These are phyloP conservation scores for Halophytophthora batemanensis DNA, from an alignment of 352 stramenopile species.

Conservation along the genomic window DNA sequence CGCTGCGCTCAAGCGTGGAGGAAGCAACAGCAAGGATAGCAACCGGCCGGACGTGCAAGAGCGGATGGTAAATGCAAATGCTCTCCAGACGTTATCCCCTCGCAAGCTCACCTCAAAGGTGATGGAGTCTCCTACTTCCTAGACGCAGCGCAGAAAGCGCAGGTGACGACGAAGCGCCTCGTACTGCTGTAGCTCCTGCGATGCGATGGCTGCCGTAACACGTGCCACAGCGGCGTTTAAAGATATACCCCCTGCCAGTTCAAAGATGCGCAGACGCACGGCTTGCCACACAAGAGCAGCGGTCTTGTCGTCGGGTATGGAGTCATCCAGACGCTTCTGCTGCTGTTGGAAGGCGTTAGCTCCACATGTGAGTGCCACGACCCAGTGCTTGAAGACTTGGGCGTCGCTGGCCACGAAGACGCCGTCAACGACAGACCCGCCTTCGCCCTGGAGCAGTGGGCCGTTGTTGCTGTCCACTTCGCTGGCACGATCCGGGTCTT, in stretches of 20 bases:
- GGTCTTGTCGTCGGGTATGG: slow-evolving; percentile 1
- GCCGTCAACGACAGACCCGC: not conserved
- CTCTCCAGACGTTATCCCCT: too few species aligned
- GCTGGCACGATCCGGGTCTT: not conserved
- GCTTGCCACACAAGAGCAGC: slow-evolving; percentile 40
- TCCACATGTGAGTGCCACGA: slow-evolving; percentile 35
- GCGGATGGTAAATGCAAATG: too few species aligned
- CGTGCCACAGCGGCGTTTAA: slow-evolving; percentile 15
- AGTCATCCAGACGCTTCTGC: not conserved
- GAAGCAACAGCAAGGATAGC: slow-evolving; percentile 15
- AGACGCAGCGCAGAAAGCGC: slow-evolving; percentile 6
- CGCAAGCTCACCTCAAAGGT: too few species aligned
- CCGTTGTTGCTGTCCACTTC: slow-evolving; percentile 6
- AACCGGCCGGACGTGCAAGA: too few species aligned
- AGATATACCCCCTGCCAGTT: slow-evolving; percentile 17
- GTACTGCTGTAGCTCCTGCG: slow-evolving; percentile 7
- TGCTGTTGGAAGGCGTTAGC: slow-evolving; percentile 37
- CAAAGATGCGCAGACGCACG: slow-evolving; percentile 41
- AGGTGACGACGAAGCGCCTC: slow-evolving; percentile 7
- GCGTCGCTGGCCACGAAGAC: slow-evolving; percentile 6
- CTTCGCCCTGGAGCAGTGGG: not conserved
- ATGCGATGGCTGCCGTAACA: slow-evolving; percentile 9
- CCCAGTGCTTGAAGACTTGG: slow-evolving; percentile 25
- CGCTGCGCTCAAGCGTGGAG: slow-evolving; percentile 13
- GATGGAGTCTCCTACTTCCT: too few species aligned